Conservation (phyloP, 371 early-diverging fungal species). For the Haplosporangium sp. region DNA sequence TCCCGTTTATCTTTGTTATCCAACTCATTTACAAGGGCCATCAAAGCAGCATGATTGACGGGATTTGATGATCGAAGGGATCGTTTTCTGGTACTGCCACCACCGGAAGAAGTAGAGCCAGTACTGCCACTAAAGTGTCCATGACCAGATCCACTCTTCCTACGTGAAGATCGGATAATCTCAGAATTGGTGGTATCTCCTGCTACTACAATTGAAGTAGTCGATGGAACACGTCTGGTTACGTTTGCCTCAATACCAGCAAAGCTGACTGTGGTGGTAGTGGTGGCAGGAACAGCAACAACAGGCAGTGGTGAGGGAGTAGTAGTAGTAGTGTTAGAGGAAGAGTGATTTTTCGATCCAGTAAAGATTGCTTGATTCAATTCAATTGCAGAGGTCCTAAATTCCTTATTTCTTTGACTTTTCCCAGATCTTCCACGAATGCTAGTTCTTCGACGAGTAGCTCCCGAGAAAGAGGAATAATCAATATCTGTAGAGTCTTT, state of each 20-base stretch:
- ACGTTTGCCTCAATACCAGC: neutral
- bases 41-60: constrained; percentile 40
- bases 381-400: constrained; percentile 30
- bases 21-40: constrained; percentile 53
- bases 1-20: constrained; percentile 46
- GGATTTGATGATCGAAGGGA: constrained; percentile 44
- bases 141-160: constrained; percentile 17
- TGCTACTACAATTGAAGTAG: neutral
- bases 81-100: constrained; percentile 27
- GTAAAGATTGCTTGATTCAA: constrained; percentile 10
- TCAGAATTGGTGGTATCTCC: neutral
- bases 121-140: constrained; percentile 27
- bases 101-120: neutral
- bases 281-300: neutral
- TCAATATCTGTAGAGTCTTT: constrained; percentile 11
- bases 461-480: neutral
- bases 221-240: neutral
- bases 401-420: constrained; percentile 18
- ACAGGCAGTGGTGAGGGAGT: neutral
- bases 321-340: neutral
- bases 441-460: constrained; percentile 10
- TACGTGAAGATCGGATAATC: constrained; percentile 1
- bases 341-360: neutral
- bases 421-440: constrained; percentile 2
- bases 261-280: neutral